Evolutionary conservation across 352 stramenopile genomes (phyloP).

Genomic region (Phytophthora palmivora): DNA sequence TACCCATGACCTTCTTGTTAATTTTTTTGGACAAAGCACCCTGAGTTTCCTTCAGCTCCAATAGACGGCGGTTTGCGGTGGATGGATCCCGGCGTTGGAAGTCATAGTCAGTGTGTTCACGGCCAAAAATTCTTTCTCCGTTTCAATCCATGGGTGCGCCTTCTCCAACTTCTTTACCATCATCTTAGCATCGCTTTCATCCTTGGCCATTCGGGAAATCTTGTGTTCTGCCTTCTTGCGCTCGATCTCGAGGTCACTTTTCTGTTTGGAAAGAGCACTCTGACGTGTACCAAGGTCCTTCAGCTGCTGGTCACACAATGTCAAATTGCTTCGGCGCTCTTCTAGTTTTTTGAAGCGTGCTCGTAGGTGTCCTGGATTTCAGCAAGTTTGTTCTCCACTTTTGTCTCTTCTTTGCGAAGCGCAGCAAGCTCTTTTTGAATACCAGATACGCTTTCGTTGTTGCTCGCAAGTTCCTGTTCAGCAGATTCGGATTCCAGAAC

Average conservation of each 20-base stretch:
- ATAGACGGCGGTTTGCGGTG: conserved; percentile 86
- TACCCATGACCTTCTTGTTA: conserved; percentile 99
- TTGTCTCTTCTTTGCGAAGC: conserved; percentile 74
- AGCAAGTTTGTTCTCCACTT: conserved; percentile 70
- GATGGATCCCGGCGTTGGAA: conserved; percentile 92
- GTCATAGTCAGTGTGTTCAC: conserved; percentile 98
- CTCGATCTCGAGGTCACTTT: conserved; percentile 92
- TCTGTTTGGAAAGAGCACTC: conserved; percentile 85
- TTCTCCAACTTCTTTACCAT: conserved; percentile 94
- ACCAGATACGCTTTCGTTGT: conserved; percentile 53
- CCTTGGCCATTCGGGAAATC: conserved; percentile 93
- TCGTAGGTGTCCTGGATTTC: conserved; percentile 73
- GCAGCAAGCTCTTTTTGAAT: conserved; percentile 70
- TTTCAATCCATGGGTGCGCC: conserved; percentile 97
- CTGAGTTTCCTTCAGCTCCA: conserved; percentile 94
- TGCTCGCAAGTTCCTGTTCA: conserved; percentile 65
- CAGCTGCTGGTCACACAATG: conserved; percentile 92
- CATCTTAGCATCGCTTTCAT: conserved; percentile 90
- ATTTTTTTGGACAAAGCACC: conserved; percentile 97
- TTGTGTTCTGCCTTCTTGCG: conserved; percentile 95
- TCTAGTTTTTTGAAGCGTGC: conserved; percentile 72
- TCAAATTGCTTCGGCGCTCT: conserved; percentile 72
- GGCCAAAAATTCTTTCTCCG: conserved; percentile 98
- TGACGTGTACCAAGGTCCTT: conserved; percentile 88
- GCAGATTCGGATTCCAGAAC: conserved; percentile 79